Evolutionary conservation across 495 filamentous ascomycete species (phyloP), one percentile per base, ranked within the genome.

Genomic region (Penicillium malachiteum): DNA sequence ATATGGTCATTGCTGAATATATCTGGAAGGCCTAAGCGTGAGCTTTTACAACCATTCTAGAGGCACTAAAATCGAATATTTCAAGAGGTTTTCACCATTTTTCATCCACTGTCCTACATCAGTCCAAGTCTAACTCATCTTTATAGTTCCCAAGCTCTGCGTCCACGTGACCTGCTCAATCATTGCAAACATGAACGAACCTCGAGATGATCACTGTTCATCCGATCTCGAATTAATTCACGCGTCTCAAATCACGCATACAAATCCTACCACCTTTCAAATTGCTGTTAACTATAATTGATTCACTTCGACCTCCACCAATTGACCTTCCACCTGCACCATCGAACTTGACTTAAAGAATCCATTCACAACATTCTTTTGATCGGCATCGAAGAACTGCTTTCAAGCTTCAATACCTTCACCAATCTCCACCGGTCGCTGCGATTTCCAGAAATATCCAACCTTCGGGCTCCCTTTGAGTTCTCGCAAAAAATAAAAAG

Each of bases 161-260:
- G n/a, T 31, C n/a, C 61, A 64, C 61, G 57, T 64, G 61, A 64
- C 44, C 50, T 30, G 3, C 13, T 35, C 55, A 58, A 55, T 55
- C 55, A 43, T 17, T 55, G 59, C 59, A 62, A 62, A 62, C 57
- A 55, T 43, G 46, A 33, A 41, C 54, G 30, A 51, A 56, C 48
- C 35, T 32, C 51, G 39, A 48, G 38, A 52, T 48, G 14, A 31
- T 48, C 52, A 52, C 44, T 30, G 18, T 55, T 32, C 43, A 46
- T 46, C 43, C 50, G 30, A 40, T 30, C 40, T 35, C 43, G 39
- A 45, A 42, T 13, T 32, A 30, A 33, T 35, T 41, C 8, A 16
- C 4, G 30, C 33, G 11, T 8, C 10, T 21, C 11, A 39, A 31
- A 12, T 38, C 18, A 11, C 18, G 32, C 8, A 31, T 49, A 1